phyloP scores from a whole-genome alignment of 352 stramenopile species.

The Globisporangium irregulare region DNA sequence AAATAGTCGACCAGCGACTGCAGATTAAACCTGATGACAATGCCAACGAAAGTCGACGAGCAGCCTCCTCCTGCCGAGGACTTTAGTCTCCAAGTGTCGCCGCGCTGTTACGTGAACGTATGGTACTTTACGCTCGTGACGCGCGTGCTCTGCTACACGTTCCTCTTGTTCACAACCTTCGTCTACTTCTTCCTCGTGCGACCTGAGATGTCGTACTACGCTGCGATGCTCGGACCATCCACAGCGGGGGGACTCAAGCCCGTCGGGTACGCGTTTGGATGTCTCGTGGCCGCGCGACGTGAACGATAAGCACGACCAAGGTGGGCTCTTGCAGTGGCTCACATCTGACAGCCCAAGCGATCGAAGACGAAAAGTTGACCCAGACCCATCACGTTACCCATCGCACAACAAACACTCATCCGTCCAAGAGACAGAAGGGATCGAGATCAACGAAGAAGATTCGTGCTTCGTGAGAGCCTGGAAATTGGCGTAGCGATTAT shows the following conservation, averaged over 20 bases:
- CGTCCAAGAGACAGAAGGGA: background rate
- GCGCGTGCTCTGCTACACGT: background rate
- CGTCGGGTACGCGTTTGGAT: conserved; percentile 1
- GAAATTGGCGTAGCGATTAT: background rate
- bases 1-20: background rate
- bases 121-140: conserved; percentile 6
- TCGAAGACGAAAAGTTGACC: background rate
- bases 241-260: background rate
- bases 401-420: background rate
- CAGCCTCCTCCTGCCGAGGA: background rate
- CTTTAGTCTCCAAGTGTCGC: background rate
- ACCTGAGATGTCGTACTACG: conserved; percentile 7
- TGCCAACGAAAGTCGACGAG: background rate
- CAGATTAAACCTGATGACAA: background rate
- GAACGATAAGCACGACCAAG: conserved; percentile 3
- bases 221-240: conserved; percentile 5
- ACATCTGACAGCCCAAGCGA: background rate
- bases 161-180: background rate
- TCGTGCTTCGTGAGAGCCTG: background rate
- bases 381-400: background rate
- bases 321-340: background rate
- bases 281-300: background rate
- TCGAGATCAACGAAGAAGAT: background rate
- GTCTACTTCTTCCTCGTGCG: conserved; percentile 4
- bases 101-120: conserved; percentile 2